Conservation (phyloP, 176 grass and related monocot species). For the Rhipidocladum racemiflorum region DNA sequence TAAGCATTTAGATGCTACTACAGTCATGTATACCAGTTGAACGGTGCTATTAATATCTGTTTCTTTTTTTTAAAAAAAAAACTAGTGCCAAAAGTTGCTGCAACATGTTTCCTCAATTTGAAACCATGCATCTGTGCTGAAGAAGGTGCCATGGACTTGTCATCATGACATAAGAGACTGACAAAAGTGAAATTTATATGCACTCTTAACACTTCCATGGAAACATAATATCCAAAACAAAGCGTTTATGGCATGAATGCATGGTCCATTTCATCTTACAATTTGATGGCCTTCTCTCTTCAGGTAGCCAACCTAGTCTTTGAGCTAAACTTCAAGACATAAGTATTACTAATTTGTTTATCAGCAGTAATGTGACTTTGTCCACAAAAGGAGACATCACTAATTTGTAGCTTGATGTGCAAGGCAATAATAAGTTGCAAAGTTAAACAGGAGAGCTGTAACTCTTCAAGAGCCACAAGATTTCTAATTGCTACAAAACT, state of each 20-base stretch:
- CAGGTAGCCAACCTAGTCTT: not conserved
- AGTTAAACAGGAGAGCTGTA: not conserved
- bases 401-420: slow-evolving; percentile 5
- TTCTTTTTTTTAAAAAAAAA: not conserved
- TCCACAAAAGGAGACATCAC: slow-evolving; percentile 20
- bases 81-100: not conserved
- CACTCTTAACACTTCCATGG: not conserved
- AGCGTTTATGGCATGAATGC: not conserved
- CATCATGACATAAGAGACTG: not conserved
- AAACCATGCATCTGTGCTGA: slow-evolving; percentile 4
- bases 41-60: not conserved
- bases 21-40: not conserved
- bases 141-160: not conserved
- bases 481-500: too few relatives aligned
- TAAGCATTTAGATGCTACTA: too few relatives aligned
- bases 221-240: slow-evolving; percentile 1
- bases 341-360: not conserved
- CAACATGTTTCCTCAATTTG: too few relatives aligned
- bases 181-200: not conserved
- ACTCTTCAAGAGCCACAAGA: too few relatives aligned
- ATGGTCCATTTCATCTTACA: not conserved
- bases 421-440: not conserved
- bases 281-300: not conserved
- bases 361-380: not conserved
- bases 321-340: not conserved